phyloP scores from a whole-genome alignment of 1,139 yeast species.

The Scheffersomyces titani region DNA sequence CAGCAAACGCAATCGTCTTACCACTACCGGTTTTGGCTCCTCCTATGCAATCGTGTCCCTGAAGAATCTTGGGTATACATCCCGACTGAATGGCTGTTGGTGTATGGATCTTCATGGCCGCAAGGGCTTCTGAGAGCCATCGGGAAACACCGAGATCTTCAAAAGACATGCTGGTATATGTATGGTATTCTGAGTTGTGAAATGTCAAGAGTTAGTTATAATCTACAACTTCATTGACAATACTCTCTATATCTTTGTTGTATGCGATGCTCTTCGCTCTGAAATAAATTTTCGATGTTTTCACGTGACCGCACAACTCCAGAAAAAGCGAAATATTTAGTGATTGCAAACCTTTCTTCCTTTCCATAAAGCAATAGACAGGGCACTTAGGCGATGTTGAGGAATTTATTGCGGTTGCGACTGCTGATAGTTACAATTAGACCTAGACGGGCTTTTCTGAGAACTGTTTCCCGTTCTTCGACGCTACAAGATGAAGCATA shows the following conservation, averaged over 20 bases:
- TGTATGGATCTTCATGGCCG: constrained; percentile 74
- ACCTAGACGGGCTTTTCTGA: not conserved
- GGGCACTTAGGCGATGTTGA: not conserved
- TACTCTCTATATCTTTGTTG: no score
- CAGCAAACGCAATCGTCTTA: constrained; percentile 96
- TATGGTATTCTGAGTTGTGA: not conserved
- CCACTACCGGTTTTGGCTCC: constrained; percentile 99
- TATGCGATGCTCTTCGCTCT: constrained; percentile 3
- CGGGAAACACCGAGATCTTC: constrained; percentile 72
- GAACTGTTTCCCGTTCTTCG: not conserved
- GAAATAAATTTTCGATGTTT: not conserved
- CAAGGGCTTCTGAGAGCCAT: constrained; percentile 84
- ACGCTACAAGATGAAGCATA: constrained; percentile 1
- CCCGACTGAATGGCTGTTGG: constrained; percentile 89
- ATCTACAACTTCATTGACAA: not conserved
- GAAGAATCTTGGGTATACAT: constrained; percentile 83
- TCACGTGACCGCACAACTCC: not conserved
- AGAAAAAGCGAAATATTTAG: not conserved
- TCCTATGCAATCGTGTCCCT: constrained; percentile 91
- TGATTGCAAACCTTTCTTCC: not conserved
- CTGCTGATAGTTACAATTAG: not conserved
- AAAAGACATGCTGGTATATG: constrained; percentile 40
- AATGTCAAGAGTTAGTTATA: not conserved
- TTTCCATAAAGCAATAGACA: not conserved
- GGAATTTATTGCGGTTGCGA: not conserved